phyloP scores from a whole-genome alignment of 371 early-diverging fungal genomes.

The Rozella allomycis region DNA sequence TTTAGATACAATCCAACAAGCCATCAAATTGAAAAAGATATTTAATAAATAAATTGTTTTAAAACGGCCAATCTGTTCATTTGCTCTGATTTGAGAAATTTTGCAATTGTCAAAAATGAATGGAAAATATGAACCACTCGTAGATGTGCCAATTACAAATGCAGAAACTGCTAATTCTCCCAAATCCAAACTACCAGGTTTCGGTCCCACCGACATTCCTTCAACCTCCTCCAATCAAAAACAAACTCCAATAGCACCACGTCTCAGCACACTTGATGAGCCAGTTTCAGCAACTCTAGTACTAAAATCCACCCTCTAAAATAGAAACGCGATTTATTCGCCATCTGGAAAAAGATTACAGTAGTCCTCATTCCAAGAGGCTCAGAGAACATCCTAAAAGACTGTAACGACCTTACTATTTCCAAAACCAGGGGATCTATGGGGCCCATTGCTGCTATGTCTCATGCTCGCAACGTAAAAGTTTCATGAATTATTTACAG shows the following conservation, averaged over 20 bases:
- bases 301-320: conserved; percentile 1
- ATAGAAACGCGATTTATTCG: conserved; percentile 52
- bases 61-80: not conserved
- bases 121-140: not conserved
- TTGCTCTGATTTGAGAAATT: not conserved
- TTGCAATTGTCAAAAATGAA: not conserved
- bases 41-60: not conserved
- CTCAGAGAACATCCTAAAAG: conserved; percentile 38
- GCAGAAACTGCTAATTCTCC: no score
- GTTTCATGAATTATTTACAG: conserved; percentile 14
- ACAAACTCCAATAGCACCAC: no score
- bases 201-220: no score
- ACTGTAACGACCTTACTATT: conserved; percentile 30
- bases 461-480: conserved; percentile 52
- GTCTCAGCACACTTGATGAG: conserved; percentile 85
- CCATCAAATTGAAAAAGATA: not conserved
- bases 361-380: conserved; percentile 49
- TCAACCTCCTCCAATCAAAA: no score
- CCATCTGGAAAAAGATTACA: conserved; percentile 41
- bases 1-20: not conserved
- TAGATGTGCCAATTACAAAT: no score
- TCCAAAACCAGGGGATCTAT: conserved; percentile 56
- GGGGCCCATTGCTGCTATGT: conserved; percentile 83
- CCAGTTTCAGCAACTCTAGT: conserved; percentile 64
- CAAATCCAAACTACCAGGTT: no score